Base-by-base conservation (phyloP, 495 filamentous ascomycete genomes). In the Aspergillus egyptiacus region DNA sequence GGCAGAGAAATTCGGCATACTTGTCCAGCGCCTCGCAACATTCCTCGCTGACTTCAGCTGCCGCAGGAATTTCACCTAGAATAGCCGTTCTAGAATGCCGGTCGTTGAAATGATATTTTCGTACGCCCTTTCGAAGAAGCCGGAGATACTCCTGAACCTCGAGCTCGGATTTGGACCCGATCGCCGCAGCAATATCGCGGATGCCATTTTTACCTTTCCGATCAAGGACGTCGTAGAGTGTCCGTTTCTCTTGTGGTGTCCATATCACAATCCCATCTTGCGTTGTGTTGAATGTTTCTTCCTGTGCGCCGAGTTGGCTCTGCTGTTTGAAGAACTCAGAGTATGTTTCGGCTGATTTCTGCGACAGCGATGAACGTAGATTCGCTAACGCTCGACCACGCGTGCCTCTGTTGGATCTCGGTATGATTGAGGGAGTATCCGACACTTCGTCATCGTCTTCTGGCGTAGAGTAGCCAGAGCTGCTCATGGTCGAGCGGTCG, bases 71-170 rank as follows among this genome's bases (percentile, higher is more conserved):
- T 36, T 88, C 50, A 47, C 46, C 55, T 57, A 62, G 30, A 31
- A 62, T 48, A 44, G 68, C 37, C 13, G 59, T 52, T 45, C 53
- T 55, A 37, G 47, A 28, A 48, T 59, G 51, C 48, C 47, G 18
- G n/a, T 55, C 48, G 18, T 52, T 40, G 24, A 61, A 19, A 47
- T 72, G 62, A n/a, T 62, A 61, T 23, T 68, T 64, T 24, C 53
- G 55, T 33, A 69, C 51, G 39, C 70, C 72, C 31, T 76, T 66
- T 2, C 80, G 72, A 0, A 96, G 72, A 2, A 85, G 59, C 13
- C 65, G 48, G 7, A 93, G 55, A 53, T 87, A 90, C 41, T 82
- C 76, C 14, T 72, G 72, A 5, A 93, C 81, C 59, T 97, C 89
- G 5, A 87, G 59, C 44, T 79, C 74, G 39, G 78, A 82, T 55